Percentiles rank a stretch among this genome's conserved stretches.
phyloP scores from a whole-genome alignment of 1,284 basidiomycete species.

The Boletellus deceptivus region DNA sequence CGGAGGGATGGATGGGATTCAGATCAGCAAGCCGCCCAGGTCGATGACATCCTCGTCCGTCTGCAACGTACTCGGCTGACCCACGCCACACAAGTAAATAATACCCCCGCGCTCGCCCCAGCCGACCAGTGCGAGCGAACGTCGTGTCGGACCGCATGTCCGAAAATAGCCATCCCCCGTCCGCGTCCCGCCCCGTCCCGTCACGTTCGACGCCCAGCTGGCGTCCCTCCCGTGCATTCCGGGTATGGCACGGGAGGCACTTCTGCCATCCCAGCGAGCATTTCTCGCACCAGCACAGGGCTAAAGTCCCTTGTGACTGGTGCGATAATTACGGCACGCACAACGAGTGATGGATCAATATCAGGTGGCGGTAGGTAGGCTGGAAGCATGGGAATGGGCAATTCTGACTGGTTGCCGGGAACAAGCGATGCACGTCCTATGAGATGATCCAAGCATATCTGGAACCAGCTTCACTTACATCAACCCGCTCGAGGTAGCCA shows the following conservation, averaged over 20 bases:
- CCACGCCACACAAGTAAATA: slow-evolving; percentile 17
- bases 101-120: slow-evolving; percentile 20
- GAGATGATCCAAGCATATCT: slow-evolving; percentile 10
- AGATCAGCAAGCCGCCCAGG: slow-evolving; percentile 18
- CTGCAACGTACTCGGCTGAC: slow-evolving; percentile 31
- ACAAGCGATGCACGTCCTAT: slow-evolving; percentile 14
- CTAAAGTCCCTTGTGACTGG: slow-evolving; percentile 44
- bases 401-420: slow-evolving; percentile 28
- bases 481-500: slow-evolving; percentile 51
- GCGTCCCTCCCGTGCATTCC: slow-evolving; percentile 10
- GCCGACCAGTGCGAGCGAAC: slow-evolving; percentile 11
- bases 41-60: slow-evolving; percentile 13
- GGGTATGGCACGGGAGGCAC: slow-evolving; percentile 24
- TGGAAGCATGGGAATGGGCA: slow-evolving; percentile 42
- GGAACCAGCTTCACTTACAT: slow-evolving; percentile 35
- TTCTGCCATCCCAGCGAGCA: slow-evolving; percentile 22
- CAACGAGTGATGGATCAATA: slow-evolving; percentile 41
- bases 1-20: slow-evolving; percentile 15
- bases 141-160: slow-evolving; percentile 14
- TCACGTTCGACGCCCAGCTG: background rate
- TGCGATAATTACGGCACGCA: slow-evolving; percentile 51
- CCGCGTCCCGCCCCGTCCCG: background rate
- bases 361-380: slow-evolving; percentile 35
- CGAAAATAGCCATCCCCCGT: slow-evolving; percentile 14
- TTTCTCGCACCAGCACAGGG: slow-evolving; percentile 19